These are phyloP conservation scores for Phytophthora sp. DNA, from an alignment of 352 stramenopile species.

Conservation along the genomic window DNA sequence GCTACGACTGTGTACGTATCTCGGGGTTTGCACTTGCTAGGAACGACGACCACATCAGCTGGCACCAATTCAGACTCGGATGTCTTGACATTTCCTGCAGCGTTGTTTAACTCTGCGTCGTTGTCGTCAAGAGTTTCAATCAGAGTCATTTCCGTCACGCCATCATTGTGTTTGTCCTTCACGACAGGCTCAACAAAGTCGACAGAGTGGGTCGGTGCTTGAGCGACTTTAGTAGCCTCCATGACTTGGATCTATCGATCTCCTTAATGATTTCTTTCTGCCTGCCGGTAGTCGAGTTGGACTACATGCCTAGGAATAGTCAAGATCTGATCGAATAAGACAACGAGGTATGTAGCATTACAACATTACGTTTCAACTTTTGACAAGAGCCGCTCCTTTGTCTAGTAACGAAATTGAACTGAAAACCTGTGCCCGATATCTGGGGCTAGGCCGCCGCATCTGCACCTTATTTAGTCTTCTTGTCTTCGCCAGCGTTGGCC, in stretches of 20 bases:
- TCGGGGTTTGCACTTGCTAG: not conserved
- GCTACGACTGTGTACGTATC: not conserved
- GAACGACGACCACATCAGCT: not conserved
- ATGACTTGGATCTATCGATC: constrained; percentile 5
- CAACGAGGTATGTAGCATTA: constrained; percentile 23
- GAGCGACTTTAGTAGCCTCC: constrained; percentile 20
- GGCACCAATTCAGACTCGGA: constrained; percentile 8
- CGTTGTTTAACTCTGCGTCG: not conserved
- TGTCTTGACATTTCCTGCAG: constrained; percentile 1
- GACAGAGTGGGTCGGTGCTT: constrained; percentile 6
- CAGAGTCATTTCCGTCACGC: constrained; percentile 2
- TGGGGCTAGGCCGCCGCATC: not conserved
- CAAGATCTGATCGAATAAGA: constrained; percentile 11
- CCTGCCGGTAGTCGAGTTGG: constrained; percentile 12
- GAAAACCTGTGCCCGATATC: constrained; percentile 15
- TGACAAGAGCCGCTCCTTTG: not conserved
- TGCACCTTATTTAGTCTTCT: constrained; percentile 39
- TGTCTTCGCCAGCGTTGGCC: constrained; percentile 30
- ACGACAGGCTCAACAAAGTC: constrained; percentile 16
- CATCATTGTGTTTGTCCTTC: constrained; percentile 9
- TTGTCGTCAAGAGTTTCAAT: constrained; percentile 12
- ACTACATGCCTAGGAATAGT: constrained; percentile 20
- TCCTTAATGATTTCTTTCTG: constrained; percentile 7
- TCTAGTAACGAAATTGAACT: constrained; percentile 2
- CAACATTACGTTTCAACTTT: constrained; percentile 32